Evolutionary conservation across 306 rosid species (phyloP).

Genomic region (Citrullus amarus): DNA sequence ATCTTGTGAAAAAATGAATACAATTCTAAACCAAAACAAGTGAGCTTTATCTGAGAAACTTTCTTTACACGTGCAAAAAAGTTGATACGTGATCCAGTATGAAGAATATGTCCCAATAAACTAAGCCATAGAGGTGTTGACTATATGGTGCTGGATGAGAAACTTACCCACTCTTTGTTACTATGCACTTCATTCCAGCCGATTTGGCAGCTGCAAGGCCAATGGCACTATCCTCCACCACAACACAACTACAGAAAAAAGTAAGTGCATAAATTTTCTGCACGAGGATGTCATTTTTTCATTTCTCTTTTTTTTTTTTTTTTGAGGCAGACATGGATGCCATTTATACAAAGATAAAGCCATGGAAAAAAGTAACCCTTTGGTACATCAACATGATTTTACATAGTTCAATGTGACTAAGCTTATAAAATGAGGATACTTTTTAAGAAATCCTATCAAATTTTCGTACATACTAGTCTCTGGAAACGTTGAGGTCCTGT

Average conservation of each 20-base stretch:
- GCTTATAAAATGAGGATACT: background rate
- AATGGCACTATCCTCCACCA: constrained; percentile 90
- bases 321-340: background rate
- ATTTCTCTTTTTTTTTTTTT: too few species aligned
- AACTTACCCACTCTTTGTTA: constrained; percentile 81
- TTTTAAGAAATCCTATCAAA: background rate
- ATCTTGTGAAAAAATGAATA: background rate
- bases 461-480: background rate
- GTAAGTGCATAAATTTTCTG: background rate
- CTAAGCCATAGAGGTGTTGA: background rate
- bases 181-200: constrained; percentile 87
- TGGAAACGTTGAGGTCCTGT: background rate
- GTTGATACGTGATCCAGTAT: background rate
- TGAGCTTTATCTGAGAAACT: background rate
- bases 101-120: background rate
- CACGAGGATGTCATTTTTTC: background rate
- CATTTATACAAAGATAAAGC: background rate
- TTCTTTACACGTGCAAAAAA: background rate
- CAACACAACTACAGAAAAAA: constrained; percentile 66
- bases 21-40: background rate
- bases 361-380: background rate
- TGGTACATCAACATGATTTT: background rate
- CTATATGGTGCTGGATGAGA: background rate
- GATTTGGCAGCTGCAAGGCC: constrained; percentile 95
- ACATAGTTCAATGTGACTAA: background rate